Evolutionary conservation across 2,329 filamentous ascomycete genomes (phyloP), one percentile per base, ranked within the genome.

Genomic region (Boeremia lycopersici): DNA sequence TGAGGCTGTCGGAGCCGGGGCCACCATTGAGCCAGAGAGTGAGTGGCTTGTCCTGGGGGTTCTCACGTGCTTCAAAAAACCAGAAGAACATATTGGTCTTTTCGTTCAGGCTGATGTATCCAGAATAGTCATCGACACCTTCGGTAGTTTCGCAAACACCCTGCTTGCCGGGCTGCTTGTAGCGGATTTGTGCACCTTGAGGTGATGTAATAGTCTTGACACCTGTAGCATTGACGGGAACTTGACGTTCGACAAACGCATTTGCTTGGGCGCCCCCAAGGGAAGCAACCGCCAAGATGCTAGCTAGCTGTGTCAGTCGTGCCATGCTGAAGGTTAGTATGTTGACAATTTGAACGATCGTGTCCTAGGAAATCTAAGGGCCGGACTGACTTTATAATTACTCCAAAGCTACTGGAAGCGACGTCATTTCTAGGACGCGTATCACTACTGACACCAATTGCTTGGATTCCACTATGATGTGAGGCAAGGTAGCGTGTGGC

Each of bases 21-120:
- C 81, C 81, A 17, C 82, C 82, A 52, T 83, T 83, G 46, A 84
- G 70, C 81, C 81, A 84, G 9, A 74, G 52, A 0, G 81, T 83
- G 48, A 73, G 55, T 3, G 71, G 71, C 42, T 69, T 70, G 28
- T 73, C 63, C 4, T 54, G 55, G 0, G 71, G 78, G 50, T 79
- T 75, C 38, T 79, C 74, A 15, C 80, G 72, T 5, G 78, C 72
- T 59, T 81, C 78, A 46, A 81, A 81, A 59, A 79, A 80, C 77
- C 78, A 79, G 54, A 78, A 78, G 53, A 75, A 76, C 71, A 76
- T 73, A 46, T 76, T 71, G 19, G 69, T 73, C 23, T 64, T 71
- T 13, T 66, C 63, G 40, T 72, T 63, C 44, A 74, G 59, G 53
- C 70, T 73, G 52, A 75, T 73, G 48, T 75, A 75, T 23, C 73